Base-by-base conservation (phyloP, 345 rosid species). In the Eucalyptus guilfoylei region DNA sequence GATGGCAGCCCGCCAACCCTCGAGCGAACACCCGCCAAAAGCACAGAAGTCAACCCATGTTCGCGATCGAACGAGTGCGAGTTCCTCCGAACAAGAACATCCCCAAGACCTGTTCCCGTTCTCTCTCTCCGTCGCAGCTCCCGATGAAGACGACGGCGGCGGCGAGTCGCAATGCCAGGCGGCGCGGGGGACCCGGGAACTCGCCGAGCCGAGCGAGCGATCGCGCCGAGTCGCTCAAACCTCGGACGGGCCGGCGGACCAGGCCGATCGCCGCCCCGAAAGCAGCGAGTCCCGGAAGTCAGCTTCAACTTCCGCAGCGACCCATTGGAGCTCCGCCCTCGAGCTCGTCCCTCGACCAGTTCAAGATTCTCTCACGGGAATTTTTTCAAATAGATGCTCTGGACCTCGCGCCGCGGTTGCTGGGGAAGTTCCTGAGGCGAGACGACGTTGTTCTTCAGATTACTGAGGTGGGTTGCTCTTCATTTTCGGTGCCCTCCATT, bases 381-480 rank as follows among this genome's bases (percentile, higher is more conserved):
- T 97, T 95, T 94, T 97, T 94, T 89, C 97, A 94, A 80, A 88
- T 96, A 26, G 99, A 97, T 89, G 97, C 99, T 23, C 95, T 97
- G 89, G 95, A 95, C 87, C 97, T 97, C 28, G 99, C 99, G 86
- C 98, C 98, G 2, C 96, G 98, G 58, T 91, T 97, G 95, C 99
- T 97, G 45, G 99, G 99, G 80, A 97, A 97, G 92, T 93, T 95
- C 80, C 90, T 97, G 4, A 92, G 94, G 92, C 95, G 94, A 92
- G 98, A 95, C 89, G 94, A 95, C 48, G 98, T 96, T 64, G 91
- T 97, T 58, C 96, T 97, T 87, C 98, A 92, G 87, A 96, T 97
- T 62, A 96, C 98, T 7, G 99, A 97, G 99, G 99, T 97, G 86
- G 89, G 52, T 23, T 5, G 34, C 30, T 49, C 81, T 88, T 76